Evolutionary conservation across 768 basidiomycete genomes (phyloP), one percentile per base, ranked within the genome.

Genomic region (Galerina sulciceps): DNA sequence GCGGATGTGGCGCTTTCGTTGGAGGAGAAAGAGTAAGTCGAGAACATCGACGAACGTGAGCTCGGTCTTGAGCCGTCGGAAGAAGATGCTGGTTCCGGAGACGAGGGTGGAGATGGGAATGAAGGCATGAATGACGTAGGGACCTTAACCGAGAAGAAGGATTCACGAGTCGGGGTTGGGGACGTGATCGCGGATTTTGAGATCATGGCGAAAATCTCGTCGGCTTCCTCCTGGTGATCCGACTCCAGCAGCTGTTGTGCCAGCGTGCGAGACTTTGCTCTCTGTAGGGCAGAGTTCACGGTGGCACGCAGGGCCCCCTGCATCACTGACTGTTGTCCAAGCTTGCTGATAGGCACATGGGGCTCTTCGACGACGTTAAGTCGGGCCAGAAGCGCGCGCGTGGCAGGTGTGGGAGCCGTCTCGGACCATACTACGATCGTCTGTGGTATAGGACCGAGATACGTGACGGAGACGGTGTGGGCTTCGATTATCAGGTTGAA

Each of bases 11-110:
- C 43, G 51, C 71, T 72, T 49, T 70, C 70, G 40, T 71, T 71
- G 46, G 67, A 35, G 41, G 72, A 73, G 53, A 66, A 70, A 34
- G 63, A 76, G 48, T 69, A 69, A 18, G 55, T 42, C n/a, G 73
- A 77, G 38, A 69, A 57, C 46, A 63, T 69, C 10, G 78, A 79
- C 15, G 73, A 76, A 37, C 75, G 75, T 4, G 79, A 78, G 65
- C 72, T 73, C 1, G 77, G 72, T 2, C 76, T 72, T 8, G 78
- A 77, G 35, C 68, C 65, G 6, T 55, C 63, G 1, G 65, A 53
- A 14, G 67, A 69, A 17, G 57, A 54, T 17, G 59, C 52, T 13
- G 20, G 13, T 10, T 65, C 64, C 34, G 65, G 64, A 42, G 63
- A 67, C 31, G 68, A 63, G 42, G 66, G 51, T 23, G 46, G 48